A percentile compares a stretch with the other conserved stretches of the same genome.
phyloP scores from a whole-genome alignment of 2,329 filamentous ascomycete species.

The Capronia coronata region DNA sequence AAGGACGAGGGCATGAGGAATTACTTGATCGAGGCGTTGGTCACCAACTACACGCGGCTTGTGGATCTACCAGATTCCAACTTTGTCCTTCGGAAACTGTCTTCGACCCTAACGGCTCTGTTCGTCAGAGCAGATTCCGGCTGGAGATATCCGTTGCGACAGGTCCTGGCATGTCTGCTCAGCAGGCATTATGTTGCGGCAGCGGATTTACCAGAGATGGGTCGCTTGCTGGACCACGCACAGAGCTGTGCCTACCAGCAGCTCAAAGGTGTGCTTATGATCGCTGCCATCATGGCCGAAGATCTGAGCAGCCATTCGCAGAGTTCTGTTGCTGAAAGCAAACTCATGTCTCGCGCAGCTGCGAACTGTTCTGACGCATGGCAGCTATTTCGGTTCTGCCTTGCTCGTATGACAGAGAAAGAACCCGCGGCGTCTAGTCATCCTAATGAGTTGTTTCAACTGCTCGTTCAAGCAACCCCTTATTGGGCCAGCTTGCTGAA shows the following conservation, averaged over 20 bases:
- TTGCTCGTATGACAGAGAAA: background rate
- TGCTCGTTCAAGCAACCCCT: conserved; percentile 13
- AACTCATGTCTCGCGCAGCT: conserved; percentile 12
- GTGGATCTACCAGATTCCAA: conserved; percentile 35
- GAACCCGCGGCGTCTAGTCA: background rate
- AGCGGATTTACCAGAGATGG: conserved; percentile 35
- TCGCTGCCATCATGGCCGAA: conserved; percentile 36
- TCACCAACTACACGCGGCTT: conserved; percentile 39
- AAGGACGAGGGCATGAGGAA: conserved; percentile 29
- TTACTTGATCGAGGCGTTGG: conserved; percentile 38
- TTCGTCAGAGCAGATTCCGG: conserved; percentile 37
- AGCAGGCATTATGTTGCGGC: conserved; percentile 36
- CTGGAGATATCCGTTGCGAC: conserved; percentile 33
- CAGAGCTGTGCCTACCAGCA: conserved; percentile 12
- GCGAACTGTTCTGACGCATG: conserved; percentile 20
- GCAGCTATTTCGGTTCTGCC: conserved; percentile 20
- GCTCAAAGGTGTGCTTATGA: conserved; percentile 18
- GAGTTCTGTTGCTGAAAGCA: conserved; percentile 7
- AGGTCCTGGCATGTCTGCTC: conserved; percentile 34
- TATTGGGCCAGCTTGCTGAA: conserved; percentile 19
- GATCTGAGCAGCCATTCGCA: conserved; percentile 23
- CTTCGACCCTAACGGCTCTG: conserved; percentile 40
- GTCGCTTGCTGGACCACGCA: conserved; percentile 29
- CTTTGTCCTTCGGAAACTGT: conserved; percentile 43
- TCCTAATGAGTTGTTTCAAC: conserved; percentile 5